A percentile compares a stretch with the other conserved stretches of the same genome.
Evolutionary conservation across 2,329 filamentous ascomycete species (phyloP).

Genomic region (Aspergillus sp.): DNA sequence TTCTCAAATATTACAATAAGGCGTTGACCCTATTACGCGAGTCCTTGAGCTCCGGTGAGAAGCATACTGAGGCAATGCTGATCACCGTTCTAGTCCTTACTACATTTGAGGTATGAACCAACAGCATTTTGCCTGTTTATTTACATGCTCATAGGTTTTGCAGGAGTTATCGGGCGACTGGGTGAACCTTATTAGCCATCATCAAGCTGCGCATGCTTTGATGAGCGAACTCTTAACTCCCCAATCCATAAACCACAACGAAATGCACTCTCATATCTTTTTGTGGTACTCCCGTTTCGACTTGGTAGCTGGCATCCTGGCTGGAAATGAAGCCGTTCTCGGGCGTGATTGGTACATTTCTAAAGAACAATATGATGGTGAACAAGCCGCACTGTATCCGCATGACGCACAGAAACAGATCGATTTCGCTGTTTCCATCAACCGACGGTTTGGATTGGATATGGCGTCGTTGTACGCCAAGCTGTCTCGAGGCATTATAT

Average conservation of each 20-base stretch:
- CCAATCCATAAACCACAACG: conserved; percentile 63
- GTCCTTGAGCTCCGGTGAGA: conserved; percentile 63
- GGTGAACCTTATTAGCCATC: conserved; percentile 87
- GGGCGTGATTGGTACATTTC: conserved; percentile 70
- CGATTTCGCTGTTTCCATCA: conserved; percentile 58
- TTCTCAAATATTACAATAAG: conserved; percentile 83
- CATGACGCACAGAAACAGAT: conserved; percentile 59
- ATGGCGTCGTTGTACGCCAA: conserved; percentile 71
- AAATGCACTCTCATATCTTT: conserved; percentile 65
- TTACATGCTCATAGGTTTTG: conserved; percentile 8
- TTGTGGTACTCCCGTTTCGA: conserved; percentile 92
- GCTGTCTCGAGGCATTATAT: conserved; percentile 58
- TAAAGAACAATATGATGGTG: conserved; percentile 56
- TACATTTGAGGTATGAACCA: conserved; percentile 72
- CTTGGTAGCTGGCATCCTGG: conserved; percentile 74
- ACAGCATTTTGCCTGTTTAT: background rate
- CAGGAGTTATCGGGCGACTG: conserved; percentile 94
- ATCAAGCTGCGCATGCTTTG: conserved; percentile 79
- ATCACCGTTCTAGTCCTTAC: conserved; percentile 86
- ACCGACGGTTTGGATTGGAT: conserved; percentile 70
- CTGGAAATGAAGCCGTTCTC: conserved; percentile 66
- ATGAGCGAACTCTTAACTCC: conserved; percentile 72
- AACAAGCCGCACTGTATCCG: conserved; percentile 54
- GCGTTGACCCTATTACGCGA: conserved; percentile 71
- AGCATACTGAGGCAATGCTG: conserved; percentile 66